phyloP scores from a whole-genome alignment of 1,139 yeast species.

The Blastobotrys malaysiensis region DNA sequence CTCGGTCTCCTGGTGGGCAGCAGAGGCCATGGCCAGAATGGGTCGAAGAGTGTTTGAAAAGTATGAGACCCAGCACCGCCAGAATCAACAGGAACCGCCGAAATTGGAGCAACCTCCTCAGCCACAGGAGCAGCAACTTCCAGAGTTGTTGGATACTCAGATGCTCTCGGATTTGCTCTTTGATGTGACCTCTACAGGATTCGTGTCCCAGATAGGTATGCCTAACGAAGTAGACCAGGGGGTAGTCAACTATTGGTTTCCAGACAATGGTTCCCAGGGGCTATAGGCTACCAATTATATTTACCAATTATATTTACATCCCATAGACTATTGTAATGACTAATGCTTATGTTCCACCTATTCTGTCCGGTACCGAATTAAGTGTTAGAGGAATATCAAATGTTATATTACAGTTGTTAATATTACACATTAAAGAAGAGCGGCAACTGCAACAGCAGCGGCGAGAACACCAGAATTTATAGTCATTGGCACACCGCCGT shows the following conservation, averaged over 20 bases:
- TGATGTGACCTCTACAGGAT: constrained; percentile 17
- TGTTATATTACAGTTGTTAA: no score
- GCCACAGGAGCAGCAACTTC: not conserved
- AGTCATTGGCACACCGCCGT: not conserved
- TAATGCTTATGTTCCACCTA: no score
- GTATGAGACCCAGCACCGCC: constrained; percentile 16
- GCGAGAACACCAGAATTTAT: not conserved
- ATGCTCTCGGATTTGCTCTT: constrained; percentile 12
- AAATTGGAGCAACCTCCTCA: not conserved
- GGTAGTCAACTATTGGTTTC: constrained; percentile 21
- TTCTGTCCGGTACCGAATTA: no score
- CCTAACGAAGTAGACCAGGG: constrained; percentile 24
- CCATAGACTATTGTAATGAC: not conserved
- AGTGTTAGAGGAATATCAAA: no score
- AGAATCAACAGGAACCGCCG: not conserved
- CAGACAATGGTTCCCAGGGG: constrained; percentile 3
- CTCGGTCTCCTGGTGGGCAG: constrained; percentile 28
- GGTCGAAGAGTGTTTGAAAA: constrained; percentile 25
- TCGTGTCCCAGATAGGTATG: constrained; percentile 23
- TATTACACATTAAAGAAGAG: not conserved
- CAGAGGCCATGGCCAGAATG: constrained; percentile 29
- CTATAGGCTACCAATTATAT: no score
- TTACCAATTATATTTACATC: no score
- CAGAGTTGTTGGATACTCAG: not conserved
- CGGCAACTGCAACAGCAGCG: not conserved